Evolutionary conservation across 768 basidiomycete species (phyloP), one percentile per base, ranked within the genome.

Genomic region (Pleurotus giganteus): DNA sequence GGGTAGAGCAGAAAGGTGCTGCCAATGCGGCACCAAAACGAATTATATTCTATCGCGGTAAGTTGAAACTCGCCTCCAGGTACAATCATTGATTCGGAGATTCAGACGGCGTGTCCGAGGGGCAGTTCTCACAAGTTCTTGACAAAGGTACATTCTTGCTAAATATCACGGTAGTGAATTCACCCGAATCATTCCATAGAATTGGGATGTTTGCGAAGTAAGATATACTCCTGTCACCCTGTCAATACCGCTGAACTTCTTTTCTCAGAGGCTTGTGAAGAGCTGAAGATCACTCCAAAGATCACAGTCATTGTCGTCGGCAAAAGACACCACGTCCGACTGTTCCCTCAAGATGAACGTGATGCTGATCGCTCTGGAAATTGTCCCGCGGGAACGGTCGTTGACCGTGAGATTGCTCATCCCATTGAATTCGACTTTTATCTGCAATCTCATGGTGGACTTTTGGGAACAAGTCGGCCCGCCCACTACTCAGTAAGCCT

Each of bases 301-400:
- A 88, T 93, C 27, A 93, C 91, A 0, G 71, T 93, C 21, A 79
- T 92, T 47, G 75, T 93, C 23, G 91, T 93, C 5, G 90, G 88
- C 13, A 94, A 93, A 64, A 78, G 86, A 2, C 86, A 88, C 63
- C 86, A 86, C 51, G 76, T 85, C 47, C 74, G 82, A 63, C 74
- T 85, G 69, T 85, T 85, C 77, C 83, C 84, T 0, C 61, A 54
- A 32, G 63, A 65, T 5, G 52, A 57, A 1, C 58, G 61, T 4
- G 81, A 88, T 13, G 81, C 73, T 0, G 91, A 92, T 59, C 76
- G 73, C 49, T 86, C 82, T 55, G 86, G 84, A 2, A 93, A 93
- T 61, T 85, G 83, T 60, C 81, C 79, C 1, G 88, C 91, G 0
- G 91, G 91, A 7, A 89, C 89, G 0, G 88, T 93, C 15, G 79